Base-by-base conservation (phyloP, 2,329 filamentous ascomycete genomes). In the Escovopsis sp. region DNA sequence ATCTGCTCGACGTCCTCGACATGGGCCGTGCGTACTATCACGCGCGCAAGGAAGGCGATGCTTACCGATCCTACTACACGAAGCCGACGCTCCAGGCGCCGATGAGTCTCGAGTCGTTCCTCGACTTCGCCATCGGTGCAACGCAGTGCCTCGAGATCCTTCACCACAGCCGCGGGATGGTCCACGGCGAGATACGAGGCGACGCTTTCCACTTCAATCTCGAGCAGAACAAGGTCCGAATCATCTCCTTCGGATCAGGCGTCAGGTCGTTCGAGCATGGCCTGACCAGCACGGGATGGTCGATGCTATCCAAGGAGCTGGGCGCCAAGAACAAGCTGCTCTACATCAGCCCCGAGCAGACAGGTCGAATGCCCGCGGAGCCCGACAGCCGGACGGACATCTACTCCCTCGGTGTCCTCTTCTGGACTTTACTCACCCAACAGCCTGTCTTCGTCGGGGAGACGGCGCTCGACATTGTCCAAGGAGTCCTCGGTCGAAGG, bases 331-430 rank as follows among this genome's bases (percentile, higher is more conserved):
- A 87, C 51, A 94, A 93, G 56, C 65, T 96, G 15, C 75, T 87
- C 35, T 94, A 85, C 51, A 92, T 94, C 51, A 88, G 86, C 32
- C 87, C 88, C 0, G 88, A 96, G 52, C 88, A 94, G 61, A 94
- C 88, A 3, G 88, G 88, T 12, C 77, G 88, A 15, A 80, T 94
- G 70, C 83, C 86, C 3, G 85, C 83, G 4, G 87, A 94, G 54
- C 88, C 88, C 2, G 88, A 94, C 56, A 83, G 73, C 30, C 73
- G 88, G 28, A 94, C 88, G 13, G 88, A 96, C 55, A 92, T 94
- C 23, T 94, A 94, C 60, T 87, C 84, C 1, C 63, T 94, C 1
- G 88, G 88, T 4, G 77, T 94, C 27, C 57, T 94, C 2, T 88
- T 94, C 54, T 94, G 85, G 79, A 83, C 73, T 8, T 71, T 92